phyloP scores from a whole-genome alignment of 169 alveolate species.

The Plasmodium gaboni region DNA sequence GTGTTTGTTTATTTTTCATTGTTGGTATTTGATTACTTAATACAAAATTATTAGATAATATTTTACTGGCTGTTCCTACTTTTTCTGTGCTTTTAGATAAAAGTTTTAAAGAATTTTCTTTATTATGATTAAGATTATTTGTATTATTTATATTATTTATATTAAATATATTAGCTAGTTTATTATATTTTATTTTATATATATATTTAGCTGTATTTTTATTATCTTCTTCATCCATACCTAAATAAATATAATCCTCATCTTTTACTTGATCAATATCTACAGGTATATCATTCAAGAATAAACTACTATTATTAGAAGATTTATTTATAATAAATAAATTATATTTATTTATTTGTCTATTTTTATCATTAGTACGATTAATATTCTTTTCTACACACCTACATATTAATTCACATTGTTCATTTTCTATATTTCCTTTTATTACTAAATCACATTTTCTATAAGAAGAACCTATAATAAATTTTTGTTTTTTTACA shows the following conservation, averaged over 20 bases:
- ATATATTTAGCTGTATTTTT: conserved; percentile 59
- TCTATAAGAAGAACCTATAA: conserved; percentile 54
- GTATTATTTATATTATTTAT: conserved; percentile 21
- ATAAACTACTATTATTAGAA: conserved; percentile 19
- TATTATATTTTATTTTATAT: conserved; percentile 59
- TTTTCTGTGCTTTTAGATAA: conserved; percentile 17
- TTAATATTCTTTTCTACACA: conserved; percentile 65
- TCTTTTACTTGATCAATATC: conserved; percentile 63
- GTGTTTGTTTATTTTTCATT: not conserved
- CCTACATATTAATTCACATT: conserved; percentile 59
- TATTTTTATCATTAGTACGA: conserved; percentile 35
- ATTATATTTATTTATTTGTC: conserved; percentile 68
- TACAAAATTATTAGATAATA: conserved; percentile 50
- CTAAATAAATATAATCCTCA: conserved; percentile 56
- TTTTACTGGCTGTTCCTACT: conserved; percentile 39
- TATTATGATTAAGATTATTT: not conserved
- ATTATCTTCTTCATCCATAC: conserved; percentile 31
- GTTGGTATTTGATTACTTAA: conserved; percentile 22
- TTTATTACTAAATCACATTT: conserved; percentile 62
- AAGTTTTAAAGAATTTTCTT: conserved; percentile 9
- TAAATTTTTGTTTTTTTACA: conserved; percentile 61
- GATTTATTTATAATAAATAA: conserved; percentile 70
- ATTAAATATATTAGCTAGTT: conserved; percentile 65
- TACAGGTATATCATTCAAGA: conserved; percentile 30
- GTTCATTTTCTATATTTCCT: conserved; percentile 70